Evolutionary conservation across 2,329 filamentous ascomycete genomes (phyloP).

Genomic region (Xylaria sp.): DNA sequence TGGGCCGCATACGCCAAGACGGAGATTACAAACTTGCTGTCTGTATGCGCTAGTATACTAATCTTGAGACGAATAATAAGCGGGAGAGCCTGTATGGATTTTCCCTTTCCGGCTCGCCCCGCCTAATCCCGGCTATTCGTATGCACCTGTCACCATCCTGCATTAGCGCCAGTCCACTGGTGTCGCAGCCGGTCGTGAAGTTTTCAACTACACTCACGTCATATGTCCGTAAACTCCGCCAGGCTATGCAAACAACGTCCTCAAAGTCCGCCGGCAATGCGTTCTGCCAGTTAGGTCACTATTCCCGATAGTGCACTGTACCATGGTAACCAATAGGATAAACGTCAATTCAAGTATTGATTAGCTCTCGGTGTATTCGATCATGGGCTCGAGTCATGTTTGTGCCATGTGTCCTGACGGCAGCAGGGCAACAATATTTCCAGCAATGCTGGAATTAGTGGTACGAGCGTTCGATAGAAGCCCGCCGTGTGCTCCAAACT

Average conservation of each 20-base stretch:
- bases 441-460: background rate
- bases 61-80: background rate
- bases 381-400: background rate
- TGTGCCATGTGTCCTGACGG: background rate
- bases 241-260: background rate
- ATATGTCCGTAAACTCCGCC: slow-evolving; percentile 4
- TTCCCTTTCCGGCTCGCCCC: background rate
- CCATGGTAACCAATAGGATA: background rate
- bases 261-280: slow-evolving; percentile 2
- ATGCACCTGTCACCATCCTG: slow-evolving; percentile 34
- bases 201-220: background rate
- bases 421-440: background rate
- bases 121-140: background rate
- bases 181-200: background rate
- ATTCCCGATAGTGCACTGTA: background rate
- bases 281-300: background rate
- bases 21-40: slow-evolving; percentile 5
- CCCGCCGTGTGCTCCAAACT: background rate
- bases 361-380: background rate
- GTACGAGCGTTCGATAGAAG: background rate
- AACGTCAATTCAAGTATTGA: too few species aligned
- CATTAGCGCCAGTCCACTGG: slow-evolving; percentile 21
- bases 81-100: background rate
- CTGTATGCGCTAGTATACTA: background rate
- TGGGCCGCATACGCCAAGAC: slow-evolving; percentile 5